Evolutionary conservation across 768 basidiomycete genomes (phyloP).

Genomic region (Tylopilus balloui): DNA sequence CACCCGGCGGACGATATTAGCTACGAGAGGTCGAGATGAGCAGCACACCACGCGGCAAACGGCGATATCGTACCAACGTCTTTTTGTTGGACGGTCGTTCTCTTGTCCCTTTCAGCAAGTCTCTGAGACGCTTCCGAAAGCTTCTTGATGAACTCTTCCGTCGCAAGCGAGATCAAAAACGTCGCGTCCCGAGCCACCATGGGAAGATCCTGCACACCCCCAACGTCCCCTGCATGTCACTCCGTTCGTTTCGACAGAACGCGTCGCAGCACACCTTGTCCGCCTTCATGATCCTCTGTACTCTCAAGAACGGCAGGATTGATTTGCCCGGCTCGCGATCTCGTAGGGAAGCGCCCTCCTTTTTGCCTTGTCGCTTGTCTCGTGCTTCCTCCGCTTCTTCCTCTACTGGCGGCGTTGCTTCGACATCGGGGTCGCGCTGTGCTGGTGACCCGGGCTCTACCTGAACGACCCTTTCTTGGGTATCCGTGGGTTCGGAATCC

Average conservation of each 20-base stretch:
- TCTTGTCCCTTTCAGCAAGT: slow-evolving; percentile 65
- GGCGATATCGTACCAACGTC: slow-evolving; percentile 60
- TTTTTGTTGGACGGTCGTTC: slow-evolving; percentile 70
- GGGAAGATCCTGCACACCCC: slow-evolving; percentile 63
- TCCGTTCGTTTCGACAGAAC: background rate
- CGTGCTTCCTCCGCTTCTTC: slow-evolving; percentile 6
- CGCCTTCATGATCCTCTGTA: slow-evolving; percentile 82
- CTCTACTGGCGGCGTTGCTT: slow-evolving; percentile 2
- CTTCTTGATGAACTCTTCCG: slow-evolving; percentile 83
- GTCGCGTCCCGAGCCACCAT: slow-evolving; percentile 74
- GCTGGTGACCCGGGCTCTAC: background rate
- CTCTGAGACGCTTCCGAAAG: slow-evolving; percentile 67
- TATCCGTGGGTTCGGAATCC: slow-evolving; percentile 10
- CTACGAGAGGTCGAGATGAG: slow-evolving; percentile 33
- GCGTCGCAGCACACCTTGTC: slow-evolving; percentile 53
- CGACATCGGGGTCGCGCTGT: slow-evolving; percentile 10
- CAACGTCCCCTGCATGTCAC: slow-evolving; percentile 3
- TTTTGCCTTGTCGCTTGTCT: slow-evolving; percentile 19
- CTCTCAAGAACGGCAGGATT: slow-evolving; percentile 66
- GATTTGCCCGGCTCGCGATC: slow-evolving; percentile 61
- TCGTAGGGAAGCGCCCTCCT: slow-evolving; percentile 11
- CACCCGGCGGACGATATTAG: slow-evolving; percentile 54
- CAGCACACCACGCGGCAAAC: background rate
- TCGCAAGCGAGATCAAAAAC: slow-evolving; percentile 74
- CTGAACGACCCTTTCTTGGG: slow-evolving; percentile 6